Conservation (phyloP, 768 basidiomycete genomes). For the Cyclocybe aegerita region DNA sequence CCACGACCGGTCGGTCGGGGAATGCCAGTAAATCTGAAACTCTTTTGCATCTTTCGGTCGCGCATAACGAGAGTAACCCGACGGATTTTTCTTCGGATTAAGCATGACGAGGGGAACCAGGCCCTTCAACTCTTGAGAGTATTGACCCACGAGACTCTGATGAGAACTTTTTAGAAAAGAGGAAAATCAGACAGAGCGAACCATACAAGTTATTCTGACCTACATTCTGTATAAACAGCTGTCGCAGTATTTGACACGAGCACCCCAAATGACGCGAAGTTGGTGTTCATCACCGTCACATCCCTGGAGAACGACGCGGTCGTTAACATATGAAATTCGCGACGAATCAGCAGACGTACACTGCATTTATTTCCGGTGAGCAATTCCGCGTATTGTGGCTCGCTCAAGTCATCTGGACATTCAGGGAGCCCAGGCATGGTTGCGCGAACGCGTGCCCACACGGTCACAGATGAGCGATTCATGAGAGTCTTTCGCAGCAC, state of each 20-base stretch:
- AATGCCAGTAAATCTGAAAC: too few relatives aligned
- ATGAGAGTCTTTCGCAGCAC: slow-evolving; percentile 16
- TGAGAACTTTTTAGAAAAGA: too few relatives aligned
- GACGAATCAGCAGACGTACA: slow-evolving; percentile 6
- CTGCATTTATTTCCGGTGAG: slow-evolving; percentile 17
- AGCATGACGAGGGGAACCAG: too few relatives aligned
- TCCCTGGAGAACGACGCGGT: background rate
- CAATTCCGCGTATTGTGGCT: slow-evolving; percentile 24
- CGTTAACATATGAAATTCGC: background rate
- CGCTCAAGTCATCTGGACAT: slow-evolving; percentile 23
- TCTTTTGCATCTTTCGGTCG: too few relatives aligned
- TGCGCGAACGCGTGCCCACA: slow-evolving; percentile 22
- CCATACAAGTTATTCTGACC: background rate
- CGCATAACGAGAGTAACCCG: too few relatives aligned
- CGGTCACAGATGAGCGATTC: slow-evolving; percentile 12
- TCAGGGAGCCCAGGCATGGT: slow-evolving; percentile 17
- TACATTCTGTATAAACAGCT: background rate
- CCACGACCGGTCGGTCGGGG: too few relatives aligned
- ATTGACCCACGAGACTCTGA: too few relatives aligned
- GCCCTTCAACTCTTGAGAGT: too few relatives aligned
- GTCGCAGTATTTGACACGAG: slow-evolving; percentile 1
- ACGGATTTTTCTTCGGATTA: too few relatives aligned
- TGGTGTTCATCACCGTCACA: background rate
- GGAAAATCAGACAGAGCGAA: background rate
- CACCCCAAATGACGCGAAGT: background rate